These are phyloP conservation scores for Agarophyton chilense DNA, from an alignment of 23 red algal species.

Conservation along the genomic window DNA sequence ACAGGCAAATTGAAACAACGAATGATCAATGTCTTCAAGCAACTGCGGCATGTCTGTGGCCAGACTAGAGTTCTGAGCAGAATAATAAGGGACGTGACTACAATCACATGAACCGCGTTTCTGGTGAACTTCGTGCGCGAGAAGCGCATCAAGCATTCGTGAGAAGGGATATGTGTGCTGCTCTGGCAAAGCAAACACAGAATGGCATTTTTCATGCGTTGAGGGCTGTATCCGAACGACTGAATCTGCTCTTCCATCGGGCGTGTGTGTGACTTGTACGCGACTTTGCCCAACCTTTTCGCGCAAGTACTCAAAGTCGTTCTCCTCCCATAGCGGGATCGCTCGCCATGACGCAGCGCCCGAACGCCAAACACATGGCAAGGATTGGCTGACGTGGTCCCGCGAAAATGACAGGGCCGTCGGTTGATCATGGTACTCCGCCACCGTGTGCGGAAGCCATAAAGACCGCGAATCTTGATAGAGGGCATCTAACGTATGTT, in stretches of 20 bases:
- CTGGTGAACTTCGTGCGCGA: neutral
- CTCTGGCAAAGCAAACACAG: conserved; percentile 22
- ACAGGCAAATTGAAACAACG: conserved; percentile 25
- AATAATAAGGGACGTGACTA: conserved; percentile 61
- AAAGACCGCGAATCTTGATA: conserved; percentile 47
- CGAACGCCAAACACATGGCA: conserved; percentile 62
- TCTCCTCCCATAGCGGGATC: neutral
- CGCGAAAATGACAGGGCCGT: conserved; percentile 43
- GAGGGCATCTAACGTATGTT: neutral
- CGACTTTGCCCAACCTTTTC: conserved; percentile 5
- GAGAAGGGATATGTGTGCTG: neutral
- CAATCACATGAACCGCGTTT: neutral
- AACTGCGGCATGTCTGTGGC: conserved; percentile 35
- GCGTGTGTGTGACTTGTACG: conserved; percentile 40
- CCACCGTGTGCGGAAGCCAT: conserved; percentile 21
- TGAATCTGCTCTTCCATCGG: conserved; percentile 60
- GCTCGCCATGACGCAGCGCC: conserved; percentile 34
- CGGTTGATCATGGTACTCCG: conserved; percentile 28
- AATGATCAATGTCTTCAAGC: neutral
- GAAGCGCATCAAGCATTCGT: neutral
- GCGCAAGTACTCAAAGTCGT: conserved; percentile 38
- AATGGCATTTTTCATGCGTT: neutral
- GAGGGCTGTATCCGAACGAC: conserved; percentile 2
- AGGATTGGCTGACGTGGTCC: conserved; percentile 48
- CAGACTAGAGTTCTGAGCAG: conserved; percentile 63